A percentile compares a stretch with the other conserved stretches of the same genome.
phyloP scores from a whole-genome alignment of 495 filamentous ascomycete genomes.

The Lophium mytilinum region DNA sequence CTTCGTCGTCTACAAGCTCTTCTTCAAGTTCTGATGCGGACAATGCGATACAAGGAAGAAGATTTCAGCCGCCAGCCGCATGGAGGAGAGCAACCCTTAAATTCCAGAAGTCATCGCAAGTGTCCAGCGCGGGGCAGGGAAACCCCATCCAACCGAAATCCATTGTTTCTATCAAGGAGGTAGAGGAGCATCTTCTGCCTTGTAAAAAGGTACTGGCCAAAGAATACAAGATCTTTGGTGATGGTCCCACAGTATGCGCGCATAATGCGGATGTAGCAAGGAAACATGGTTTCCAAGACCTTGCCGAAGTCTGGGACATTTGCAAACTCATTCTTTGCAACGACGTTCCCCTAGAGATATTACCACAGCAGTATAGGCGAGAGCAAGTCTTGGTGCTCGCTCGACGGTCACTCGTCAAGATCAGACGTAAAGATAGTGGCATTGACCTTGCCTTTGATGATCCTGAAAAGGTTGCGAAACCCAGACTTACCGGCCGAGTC shows the following conservation, averaged over 20 bases:
- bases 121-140: conserved; percentile 37
- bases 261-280: conserved; percentile 75
- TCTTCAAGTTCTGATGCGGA: conserved; percentile 56
- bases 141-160: conserved; percentile 39
- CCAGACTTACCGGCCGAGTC: conserved; percentile 46
- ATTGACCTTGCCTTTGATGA: conserved; percentile 42
- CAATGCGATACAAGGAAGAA: conserved; percentile 40
- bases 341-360: conserved; percentile 61
- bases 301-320: conserved; percentile 80
- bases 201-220: conserved; percentile 67
- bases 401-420: conserved; percentile 33
- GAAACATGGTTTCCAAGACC: conserved; percentile 61
- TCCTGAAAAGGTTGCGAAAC: conserved; percentile 24
- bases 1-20: conserved; percentile 52
- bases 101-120: conserved; percentile 44
- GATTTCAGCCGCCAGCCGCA: conserved; percentile 45
- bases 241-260: conserved; percentile 65
- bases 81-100: conserved; percentile 45
- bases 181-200: conserved; percentile 51
- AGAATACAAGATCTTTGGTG: conserved; percentile 77
- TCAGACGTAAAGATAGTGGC: conserved; percentile 40
- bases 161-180: conserved; percentile 55
- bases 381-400: conserved; percentile 57
- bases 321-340: conserved; percentile 68
- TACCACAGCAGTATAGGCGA: conserved; percentile 38